phyloP scores from a whole-genome alignment of 176 grass and related monocot genomes.

The Aegilops tauschii region DNA sequence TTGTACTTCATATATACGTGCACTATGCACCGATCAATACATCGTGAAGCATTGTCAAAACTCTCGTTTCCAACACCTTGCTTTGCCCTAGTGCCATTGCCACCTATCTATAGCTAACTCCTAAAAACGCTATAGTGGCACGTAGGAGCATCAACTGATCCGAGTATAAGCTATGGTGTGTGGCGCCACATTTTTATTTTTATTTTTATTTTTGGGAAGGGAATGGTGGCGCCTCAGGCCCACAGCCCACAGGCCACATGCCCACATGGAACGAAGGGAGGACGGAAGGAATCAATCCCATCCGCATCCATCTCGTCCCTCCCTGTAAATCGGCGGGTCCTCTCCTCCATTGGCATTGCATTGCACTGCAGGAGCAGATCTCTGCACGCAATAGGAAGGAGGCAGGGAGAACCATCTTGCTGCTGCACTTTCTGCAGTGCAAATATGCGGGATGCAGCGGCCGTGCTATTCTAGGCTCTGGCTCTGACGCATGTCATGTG shows the following conservation, averaged over 20 bases:
- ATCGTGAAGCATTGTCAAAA: no score
- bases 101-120: not conserved
- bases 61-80: not conserved
- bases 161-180: not conserved
- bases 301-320: not conserved
- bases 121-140: not conserved
- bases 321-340: not conserved
- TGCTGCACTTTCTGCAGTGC: not conserved
- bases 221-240: no score
- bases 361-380: not conserved
- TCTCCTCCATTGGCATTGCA: not conserved
- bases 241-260: no score
- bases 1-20: no score
- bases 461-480: not conserved
- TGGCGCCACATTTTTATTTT: not conserved
- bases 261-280: not conserved
- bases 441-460: not conserved
- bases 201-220: no score
- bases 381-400: not conserved
- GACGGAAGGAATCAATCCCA: slow-evolving; percentile 10
- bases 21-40: no score
- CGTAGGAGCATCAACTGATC: not conserved
- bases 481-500: not conserved
- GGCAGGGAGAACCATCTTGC: not conserved
- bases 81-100: not conserved